phyloP scores from a whole-genome alignment of 257 asterid species.

The Perilla frutescens region DNA sequence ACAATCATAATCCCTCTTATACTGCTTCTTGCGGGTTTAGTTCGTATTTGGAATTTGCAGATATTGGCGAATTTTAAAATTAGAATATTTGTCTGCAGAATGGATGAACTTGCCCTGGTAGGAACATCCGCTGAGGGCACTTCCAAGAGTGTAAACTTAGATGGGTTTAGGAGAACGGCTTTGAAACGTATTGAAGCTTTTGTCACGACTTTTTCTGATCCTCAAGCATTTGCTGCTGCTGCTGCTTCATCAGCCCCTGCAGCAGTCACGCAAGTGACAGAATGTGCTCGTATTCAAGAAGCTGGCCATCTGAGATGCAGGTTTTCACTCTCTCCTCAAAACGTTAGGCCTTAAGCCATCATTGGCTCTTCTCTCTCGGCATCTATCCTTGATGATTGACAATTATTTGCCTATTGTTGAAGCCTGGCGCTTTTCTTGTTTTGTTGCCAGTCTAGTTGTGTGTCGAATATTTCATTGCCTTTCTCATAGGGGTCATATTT shows the following conservation, averaged over 20 bases:
- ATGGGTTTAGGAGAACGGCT: slow-evolving; percentile 74
- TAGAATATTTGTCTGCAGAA: slow-evolving; percentile 51
- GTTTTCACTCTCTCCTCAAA: slow-evolving; percentile 38
- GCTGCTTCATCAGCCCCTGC: slow-evolving; percentile 75
- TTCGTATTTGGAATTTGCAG: slow-evolving; percentile 14
- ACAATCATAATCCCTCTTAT: background rate
- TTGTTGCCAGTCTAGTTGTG: no score
- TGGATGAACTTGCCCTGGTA: slow-evolving; percentile 63
- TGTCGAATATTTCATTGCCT: background rate
- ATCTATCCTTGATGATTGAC: no score
- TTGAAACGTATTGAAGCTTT: slow-evolving; percentile 73
- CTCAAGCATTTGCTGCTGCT: slow-evolving; percentile 76
- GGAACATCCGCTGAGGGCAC: slow-evolving; percentile 66
- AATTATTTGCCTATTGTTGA: no score
- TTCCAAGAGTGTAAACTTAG: slow-evolving; percentile 66
- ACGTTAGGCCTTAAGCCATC: no score
- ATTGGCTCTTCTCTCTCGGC: no score
- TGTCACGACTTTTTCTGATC: slow-evolving; percentile 64
- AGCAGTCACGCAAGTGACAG: slow-evolving; percentile 72
- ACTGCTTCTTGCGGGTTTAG: background rate
- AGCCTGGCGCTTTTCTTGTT: background rate
- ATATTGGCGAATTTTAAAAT: background rate
- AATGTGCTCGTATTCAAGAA: slow-evolving; percentile 80
- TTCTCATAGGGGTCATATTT: slow-evolving; percentile 23
- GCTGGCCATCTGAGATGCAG: slow-evolving; percentile 98